Percentiles rank a stretch among this genome's conserved stretches.
These are phyloP conservation scores for Flaveria linearis DNA, from an alignment of 129 eudicot species.

Conservation along the genomic window DNA sequence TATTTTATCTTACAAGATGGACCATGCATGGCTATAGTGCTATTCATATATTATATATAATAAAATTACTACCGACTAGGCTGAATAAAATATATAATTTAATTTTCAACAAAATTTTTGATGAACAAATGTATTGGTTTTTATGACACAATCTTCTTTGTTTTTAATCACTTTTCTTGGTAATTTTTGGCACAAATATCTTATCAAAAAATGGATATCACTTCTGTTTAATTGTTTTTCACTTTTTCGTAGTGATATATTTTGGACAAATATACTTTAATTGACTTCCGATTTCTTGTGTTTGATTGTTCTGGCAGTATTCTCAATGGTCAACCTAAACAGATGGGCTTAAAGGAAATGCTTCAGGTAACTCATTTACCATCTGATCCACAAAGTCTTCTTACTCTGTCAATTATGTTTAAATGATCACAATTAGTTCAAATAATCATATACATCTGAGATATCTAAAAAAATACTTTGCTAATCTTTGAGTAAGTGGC, in stretches of 20 bases:
- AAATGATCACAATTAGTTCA: not conserved
- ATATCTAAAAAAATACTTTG: not conserved
- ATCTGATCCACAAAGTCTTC: conserved; percentile 8
- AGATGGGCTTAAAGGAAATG: conserved; percentile 88
- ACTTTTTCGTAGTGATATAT: not conserved
- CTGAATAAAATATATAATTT: not conserved
- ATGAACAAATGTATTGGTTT: not conserved
- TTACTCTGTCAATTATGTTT: not conserved
- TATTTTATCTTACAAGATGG: not conserved
- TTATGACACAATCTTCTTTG: not conserved
- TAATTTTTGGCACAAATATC: not conserved
- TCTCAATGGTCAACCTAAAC: conserved; percentile 90
- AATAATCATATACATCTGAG: conserved; percentile 12
- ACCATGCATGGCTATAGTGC: not conserved
- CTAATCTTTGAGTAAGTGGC: conserved; percentile 1
- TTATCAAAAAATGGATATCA: not conserved
- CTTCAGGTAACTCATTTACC: conserved; percentile 59
- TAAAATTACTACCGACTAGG: not conserved
- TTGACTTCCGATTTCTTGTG: conserved; percentile 11
- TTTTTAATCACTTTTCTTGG: not conserved
- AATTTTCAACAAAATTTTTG: conserved; percentile 20
- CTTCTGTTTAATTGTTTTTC: not conserved
- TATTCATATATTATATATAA: not conserved
- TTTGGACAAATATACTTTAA: conserved; percentile 1
- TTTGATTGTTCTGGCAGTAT: conserved; percentile 52